phyloP scores from a whole-genome alignment of 305 asterid species.

The Fraxinus floribunda region DNA sequence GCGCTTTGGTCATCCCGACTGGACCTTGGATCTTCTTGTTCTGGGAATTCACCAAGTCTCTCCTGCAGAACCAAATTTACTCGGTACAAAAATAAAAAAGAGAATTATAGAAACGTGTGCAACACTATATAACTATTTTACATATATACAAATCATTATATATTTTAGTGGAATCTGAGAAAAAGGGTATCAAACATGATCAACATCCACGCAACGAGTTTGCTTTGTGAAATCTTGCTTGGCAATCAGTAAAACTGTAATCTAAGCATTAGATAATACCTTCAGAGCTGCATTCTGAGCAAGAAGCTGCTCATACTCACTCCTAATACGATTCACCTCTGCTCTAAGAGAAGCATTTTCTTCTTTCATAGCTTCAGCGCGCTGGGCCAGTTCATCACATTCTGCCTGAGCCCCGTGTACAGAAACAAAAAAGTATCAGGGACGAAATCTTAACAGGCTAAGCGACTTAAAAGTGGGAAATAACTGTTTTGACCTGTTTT shows the following conservation, averaged over 20 bases:
- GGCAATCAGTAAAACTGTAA: not conserved
- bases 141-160: not conserved
- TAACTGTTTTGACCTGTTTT: constrained; percentile 51
- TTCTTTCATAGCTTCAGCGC: constrained; percentile 61
- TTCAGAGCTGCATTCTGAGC: constrained; percentile 62
- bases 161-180: not conserved
- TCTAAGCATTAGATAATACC: constrained; percentile 34
- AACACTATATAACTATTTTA: not conserved
- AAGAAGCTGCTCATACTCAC: constrained; percentile 51
- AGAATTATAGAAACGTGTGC: not conserved
- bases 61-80: constrained; percentile 39
- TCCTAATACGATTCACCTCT: constrained; percentile 58
- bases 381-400: constrained; percentile 73
- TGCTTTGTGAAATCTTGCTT: not conserved
- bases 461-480: not conserved
- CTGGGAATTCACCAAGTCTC: constrained; percentile 57
- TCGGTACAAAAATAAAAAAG: not conserved
- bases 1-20: constrained; percentile 34
- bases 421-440: constrained; percentile 10
- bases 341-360: constrained; percentile 76
- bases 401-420: constrained; percentile 52
- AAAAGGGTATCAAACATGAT: not conserved
- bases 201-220: not conserved
- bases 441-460: constrained; percentile 1
- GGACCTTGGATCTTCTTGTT: constrained; percentile 44